Percentiles rank a stretch among this genome's conserved stretches.
Conservation (phyloP, 352 stramenopile genomes). For the Globisporangium canariense region DNA sequence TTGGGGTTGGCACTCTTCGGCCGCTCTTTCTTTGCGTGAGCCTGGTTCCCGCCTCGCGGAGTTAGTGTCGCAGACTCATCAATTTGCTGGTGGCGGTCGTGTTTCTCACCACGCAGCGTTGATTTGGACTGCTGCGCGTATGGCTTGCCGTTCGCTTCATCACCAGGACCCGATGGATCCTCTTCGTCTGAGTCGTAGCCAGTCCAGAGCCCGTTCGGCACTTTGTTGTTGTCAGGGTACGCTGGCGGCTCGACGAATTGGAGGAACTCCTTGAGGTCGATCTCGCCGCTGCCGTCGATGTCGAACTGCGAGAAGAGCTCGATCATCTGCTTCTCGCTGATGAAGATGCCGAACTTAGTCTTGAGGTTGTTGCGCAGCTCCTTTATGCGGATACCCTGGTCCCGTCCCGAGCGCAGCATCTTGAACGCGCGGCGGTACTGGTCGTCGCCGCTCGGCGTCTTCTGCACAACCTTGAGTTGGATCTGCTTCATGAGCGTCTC, state of each 20-base stretch:
- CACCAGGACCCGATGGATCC: conserved; percentile 10
- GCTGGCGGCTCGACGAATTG: conserved; percentile 64
- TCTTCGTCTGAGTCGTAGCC: conserved; percentile 24
- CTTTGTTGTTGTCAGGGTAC: conserved; percentile 50
- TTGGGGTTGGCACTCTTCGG: conserved; percentile 63
- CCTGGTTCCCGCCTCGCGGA: not conserved
- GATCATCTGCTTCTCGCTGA: conserved; percentile 70
- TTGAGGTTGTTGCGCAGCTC: conserved; percentile 79
- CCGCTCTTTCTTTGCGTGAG: conserved; percentile 41
- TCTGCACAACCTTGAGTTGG: conserved; percentile 75
- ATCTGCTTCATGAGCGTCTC: conserved; percentile 69
- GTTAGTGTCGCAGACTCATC: conserved; percentile 8
- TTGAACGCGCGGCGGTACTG: conserved; percentile 80
- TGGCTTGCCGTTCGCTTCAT: not conserved
- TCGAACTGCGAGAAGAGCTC: conserved; percentile 66
- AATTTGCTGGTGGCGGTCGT: conserved; percentile 3
- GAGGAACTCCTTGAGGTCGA: conserved; percentile 76
- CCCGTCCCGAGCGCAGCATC: conserved; percentile 63
- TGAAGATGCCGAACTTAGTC: conserved; percentile 74
- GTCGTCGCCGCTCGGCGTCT: conserved; percentile 70
- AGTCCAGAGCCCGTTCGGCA: conserved; percentile 64
- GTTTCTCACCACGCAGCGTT: conserved; percentile 2
- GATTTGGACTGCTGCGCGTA: not conserved
- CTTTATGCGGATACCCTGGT: conserved; percentile 63
- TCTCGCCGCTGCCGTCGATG: conserved; percentile 58